phyloP scores from a whole-genome alignment of 805 yeast genomes.

The Metschnikowia baotianmanensis region DNA sequence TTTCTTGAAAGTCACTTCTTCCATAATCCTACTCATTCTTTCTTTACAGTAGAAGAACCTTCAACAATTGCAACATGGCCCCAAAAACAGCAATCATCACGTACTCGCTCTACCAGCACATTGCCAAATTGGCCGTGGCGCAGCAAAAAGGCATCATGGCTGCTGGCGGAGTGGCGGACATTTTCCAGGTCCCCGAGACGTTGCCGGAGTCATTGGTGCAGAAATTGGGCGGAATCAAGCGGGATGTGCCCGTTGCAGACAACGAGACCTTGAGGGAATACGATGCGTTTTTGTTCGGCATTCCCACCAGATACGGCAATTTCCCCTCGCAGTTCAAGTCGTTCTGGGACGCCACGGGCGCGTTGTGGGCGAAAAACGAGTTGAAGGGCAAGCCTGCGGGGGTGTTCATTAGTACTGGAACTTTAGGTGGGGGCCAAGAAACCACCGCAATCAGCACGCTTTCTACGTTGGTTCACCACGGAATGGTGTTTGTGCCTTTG shows the following conservation, averaged over 20 bases:
- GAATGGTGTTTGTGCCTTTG: constrained; percentile 71
- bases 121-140: constrained; percentile 63
- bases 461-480: constrained; percentile 69
- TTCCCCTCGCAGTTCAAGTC: constrained; percentile 73
- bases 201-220: constrained; percentile 56
- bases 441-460: constrained; percentile 58
- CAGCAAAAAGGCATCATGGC: constrained; percentile 65
- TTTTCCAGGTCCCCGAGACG: constrained; percentile 77
- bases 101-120: constrained; percentile 80
- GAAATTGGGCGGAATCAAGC: constrained; percentile 54
- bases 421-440: constrained; percentile 81
- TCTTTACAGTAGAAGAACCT: too few species aligned
- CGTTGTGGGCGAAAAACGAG: constrained; percentile 69
- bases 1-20: too few species aligned
- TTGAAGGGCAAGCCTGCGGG: constrained; percentile 74
- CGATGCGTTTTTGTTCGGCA: constrained; percentile 75
- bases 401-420: constrained; percentile 66
- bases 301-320: constrained; percentile 78
- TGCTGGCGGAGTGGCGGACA: constrained; percentile 66
- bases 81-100: constrained; percentile 42
- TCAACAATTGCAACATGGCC: constrained; percentile 24
- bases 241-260: constrained; percentile 43
- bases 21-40: too few species aligned
- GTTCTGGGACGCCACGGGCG: constrained; percentile 78
- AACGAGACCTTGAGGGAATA: constrained; percentile 53